A percentile compares a stretch with the other conserved stretches of the same genome.
phyloP scores from a whole-genome alignment of 2,329 filamentous ascomycete species.

The Blastomyces parvus region DNA sequence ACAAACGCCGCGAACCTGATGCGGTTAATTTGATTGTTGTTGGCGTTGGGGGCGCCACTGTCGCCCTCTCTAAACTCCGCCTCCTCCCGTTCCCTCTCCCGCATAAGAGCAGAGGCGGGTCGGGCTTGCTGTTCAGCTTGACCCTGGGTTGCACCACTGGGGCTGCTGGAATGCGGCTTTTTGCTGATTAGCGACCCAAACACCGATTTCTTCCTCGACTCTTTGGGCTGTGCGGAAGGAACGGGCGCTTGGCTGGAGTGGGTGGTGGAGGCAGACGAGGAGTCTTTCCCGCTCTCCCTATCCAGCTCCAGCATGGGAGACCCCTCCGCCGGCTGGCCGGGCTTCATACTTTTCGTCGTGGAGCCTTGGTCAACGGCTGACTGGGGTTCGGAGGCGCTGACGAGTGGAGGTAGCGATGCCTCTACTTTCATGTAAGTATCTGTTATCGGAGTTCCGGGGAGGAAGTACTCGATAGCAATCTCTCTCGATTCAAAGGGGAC shows the following conservation, averaged over 20 bases:
- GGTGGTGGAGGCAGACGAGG: slow-evolving; percentile 18
- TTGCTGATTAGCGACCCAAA: slow-evolving; percentile 35
- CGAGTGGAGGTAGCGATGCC: slow-evolving; percentile 51
- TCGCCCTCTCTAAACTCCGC: slow-evolving; percentile 17
- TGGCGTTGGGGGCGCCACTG: background rate
- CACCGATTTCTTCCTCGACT: slow-evolving; percentile 34
- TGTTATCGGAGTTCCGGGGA: slow-evolving; percentile 62
- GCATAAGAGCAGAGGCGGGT: slow-evolving; percentile 11
- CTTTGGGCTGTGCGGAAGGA: slow-evolving; percentile 16
- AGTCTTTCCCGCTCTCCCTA: slow-evolving; percentile 18
- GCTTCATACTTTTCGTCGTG: slow-evolving; percentile 17
- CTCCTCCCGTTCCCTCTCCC: slow-evolving; percentile 20
- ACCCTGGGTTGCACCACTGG: slow-evolving; percentile 1
- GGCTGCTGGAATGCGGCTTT: slow-evolving; percentile 20
- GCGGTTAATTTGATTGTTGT: slow-evolving; percentile 28
- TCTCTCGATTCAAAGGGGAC: slow-evolving; percentile 85
- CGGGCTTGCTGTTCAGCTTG: slow-evolving; percentile 10
- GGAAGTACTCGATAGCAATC: slow-evolving; percentile 75
- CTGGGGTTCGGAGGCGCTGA: slow-evolving; percentile 12
- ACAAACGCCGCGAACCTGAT: slow-evolving; percentile 70
- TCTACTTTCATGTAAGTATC: slow-evolving; percentile 79
- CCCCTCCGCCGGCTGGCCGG: slow-evolving; percentile 11
- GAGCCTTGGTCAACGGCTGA: slow-evolving; percentile 16
- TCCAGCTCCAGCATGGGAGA: slow-evolving; percentile 11
- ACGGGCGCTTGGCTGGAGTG: slow-evolving; percentile 12